A percentile compares a stretch with the other conserved stretches of the same genome.
phyloP scores from a whole-genome alignment of 371 early-diverging fungal genomes.

The Chytridium lagenaria region DNA sequence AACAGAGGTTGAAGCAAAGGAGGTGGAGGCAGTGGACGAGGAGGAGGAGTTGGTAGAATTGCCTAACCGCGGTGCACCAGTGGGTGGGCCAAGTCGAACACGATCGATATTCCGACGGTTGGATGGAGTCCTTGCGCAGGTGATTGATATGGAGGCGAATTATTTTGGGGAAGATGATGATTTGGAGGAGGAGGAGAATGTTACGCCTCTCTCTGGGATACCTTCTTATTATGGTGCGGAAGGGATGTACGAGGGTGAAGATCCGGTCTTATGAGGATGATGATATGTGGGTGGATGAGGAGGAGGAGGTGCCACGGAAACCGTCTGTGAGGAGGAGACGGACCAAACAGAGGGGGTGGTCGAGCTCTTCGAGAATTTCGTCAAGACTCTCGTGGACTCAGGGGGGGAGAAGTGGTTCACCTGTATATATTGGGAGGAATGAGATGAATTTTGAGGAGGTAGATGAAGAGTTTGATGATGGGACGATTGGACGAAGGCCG shows the following conservation, averaged over 20 bases:
- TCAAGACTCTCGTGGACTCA: no score
- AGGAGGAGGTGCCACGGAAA: background rate
- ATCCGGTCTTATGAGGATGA: background rate
- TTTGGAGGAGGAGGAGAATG: background rate
- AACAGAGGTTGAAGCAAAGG: background rate
- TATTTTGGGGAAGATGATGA: slow-evolving; percentile 11
- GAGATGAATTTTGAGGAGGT: no score
- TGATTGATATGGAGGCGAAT: slow-evolving; percentile 7
- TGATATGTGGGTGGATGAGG: slow-evolving; percentile 5
- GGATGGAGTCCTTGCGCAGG: slow-evolving; percentile 4
- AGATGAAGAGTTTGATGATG: no score
- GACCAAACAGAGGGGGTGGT: background rate
- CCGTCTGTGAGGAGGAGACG: background rate
- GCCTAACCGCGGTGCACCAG: background rate
- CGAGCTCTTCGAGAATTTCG: no score
- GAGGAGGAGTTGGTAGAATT: no score
- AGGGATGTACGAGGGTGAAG: background rate
- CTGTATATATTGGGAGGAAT: no score
- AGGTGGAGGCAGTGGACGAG: no score
- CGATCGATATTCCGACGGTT: slow-evolving; percentile 1
- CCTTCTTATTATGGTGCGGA: slow-evolving; percentile 7
- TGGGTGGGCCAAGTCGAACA: background rate
- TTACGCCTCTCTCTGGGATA: background rate
- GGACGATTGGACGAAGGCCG: no score
- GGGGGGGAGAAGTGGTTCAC: no score